phyloP scores from a whole-genome alignment of 768 basidiomycete species.

The Gelatoporia subvermispora region DNA sequence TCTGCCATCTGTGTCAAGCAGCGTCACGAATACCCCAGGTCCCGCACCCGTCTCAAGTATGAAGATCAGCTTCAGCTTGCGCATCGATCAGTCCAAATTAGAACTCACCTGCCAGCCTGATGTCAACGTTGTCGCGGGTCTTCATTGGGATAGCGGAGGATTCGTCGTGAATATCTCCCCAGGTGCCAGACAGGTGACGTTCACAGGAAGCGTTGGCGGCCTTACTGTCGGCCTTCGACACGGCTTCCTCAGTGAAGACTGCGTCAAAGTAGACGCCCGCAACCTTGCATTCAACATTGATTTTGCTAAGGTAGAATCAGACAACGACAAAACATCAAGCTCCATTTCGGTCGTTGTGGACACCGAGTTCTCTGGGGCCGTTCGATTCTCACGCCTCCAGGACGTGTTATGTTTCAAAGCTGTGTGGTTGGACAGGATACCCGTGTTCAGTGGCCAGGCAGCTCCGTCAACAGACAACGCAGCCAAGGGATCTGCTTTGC shows the following conservation, averaged over 20 bases:
- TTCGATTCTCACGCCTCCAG: constrained; percentile 83
- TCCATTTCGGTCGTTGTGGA: constrained; percentile 76
- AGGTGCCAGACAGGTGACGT: constrained; percentile 61
- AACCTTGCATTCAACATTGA: constrained; percentile 77
- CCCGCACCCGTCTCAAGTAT: constrained; percentile 39
- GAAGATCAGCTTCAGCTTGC: constrained; percentile 80
- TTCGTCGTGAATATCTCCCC: constrained; percentile 79
- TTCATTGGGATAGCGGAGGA: constrained; percentile 94
- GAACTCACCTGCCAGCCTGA: constrained; percentile 87
- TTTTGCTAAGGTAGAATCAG: constrained; percentile 49
- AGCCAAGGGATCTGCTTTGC: constrained; percentile 14
- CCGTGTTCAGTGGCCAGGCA: constrained; percentile 52
- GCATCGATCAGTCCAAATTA: constrained; percentile 86
- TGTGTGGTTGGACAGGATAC: constrained; percentile 88
- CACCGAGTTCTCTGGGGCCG: constrained; percentile 74
- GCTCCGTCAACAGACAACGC: constrained; percentile 6
- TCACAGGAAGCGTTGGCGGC: constrained; percentile 78
- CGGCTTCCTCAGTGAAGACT: constrained; percentile 80
- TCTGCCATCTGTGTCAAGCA: constrained; percentile 10
- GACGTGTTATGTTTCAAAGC: constrained; percentile 94
- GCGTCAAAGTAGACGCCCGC: constrained; percentile 72
- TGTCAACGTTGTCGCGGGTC: constrained; percentile 83
- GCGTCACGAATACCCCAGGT: constrained; percentile 9
- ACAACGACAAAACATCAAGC: constrained; percentile 32
- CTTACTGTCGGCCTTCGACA: constrained; percentile 80